A percentile compares a stretch with the other conserved stretches of the same genome.
phyloP scores from a whole-genome alignment of 306 rosid species.

The Cyclanthera cordifolia region DNA sequence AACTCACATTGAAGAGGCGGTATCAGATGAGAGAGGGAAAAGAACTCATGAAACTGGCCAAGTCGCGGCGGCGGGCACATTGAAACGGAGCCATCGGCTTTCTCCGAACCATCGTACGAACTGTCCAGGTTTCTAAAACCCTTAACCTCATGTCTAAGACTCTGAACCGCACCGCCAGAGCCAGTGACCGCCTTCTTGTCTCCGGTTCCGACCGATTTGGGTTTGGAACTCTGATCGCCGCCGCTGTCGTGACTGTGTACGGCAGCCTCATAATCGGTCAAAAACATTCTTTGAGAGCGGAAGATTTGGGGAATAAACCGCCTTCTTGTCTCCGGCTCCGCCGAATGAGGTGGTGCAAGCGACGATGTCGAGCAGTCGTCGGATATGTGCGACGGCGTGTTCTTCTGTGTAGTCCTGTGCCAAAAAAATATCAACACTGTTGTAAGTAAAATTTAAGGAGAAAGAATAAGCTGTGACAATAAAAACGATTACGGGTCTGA shows the following conservation, averaged over 20 bases:
- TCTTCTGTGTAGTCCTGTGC: slow-evolving; percentile 77
- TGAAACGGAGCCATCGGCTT: slow-evolving; percentile 40
- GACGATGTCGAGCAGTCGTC: slow-evolving; percentile 68
- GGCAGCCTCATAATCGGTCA: slow-evolving; percentile 10
- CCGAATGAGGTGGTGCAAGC: slow-evolving; percentile 71
- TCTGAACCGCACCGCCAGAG: slow-evolving; percentile 14
- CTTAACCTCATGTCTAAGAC: slow-evolving; percentile 14
- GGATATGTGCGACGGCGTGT: slow-evolving; percentile 52
- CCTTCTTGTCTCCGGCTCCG: too few relatives aligned
- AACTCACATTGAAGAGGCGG: slow-evolving; percentile 78
- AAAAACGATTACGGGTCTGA: not conserved
- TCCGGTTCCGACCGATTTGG: slow-evolving; percentile 1
- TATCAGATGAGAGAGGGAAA: slow-evolving; percentile 72
- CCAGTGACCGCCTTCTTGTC: slow-evolving; percentile 23
- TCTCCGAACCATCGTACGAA: slow-evolving; percentile 26
- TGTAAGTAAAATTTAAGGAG: not conserved
- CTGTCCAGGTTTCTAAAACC: slow-evolving; percentile 7
- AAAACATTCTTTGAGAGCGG: slow-evolving; percentile 22
- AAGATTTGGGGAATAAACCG: slow-evolving; percentile 32
- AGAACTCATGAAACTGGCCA: slow-evolving; percentile 84
- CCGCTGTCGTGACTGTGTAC: slow-evolving; percentile 25
- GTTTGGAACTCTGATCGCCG: slow-evolving; percentile 12
- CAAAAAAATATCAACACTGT: not conserved
- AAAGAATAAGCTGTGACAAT: not conserved
- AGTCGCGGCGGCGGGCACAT: slow-evolving; percentile 79